Evolutionary conservation across 2,329 filamentous ascomycete genomes (phyloP), one percentile per base, ranked within the genome.

Genomic region (Celoporthe dispersa): DNA sequence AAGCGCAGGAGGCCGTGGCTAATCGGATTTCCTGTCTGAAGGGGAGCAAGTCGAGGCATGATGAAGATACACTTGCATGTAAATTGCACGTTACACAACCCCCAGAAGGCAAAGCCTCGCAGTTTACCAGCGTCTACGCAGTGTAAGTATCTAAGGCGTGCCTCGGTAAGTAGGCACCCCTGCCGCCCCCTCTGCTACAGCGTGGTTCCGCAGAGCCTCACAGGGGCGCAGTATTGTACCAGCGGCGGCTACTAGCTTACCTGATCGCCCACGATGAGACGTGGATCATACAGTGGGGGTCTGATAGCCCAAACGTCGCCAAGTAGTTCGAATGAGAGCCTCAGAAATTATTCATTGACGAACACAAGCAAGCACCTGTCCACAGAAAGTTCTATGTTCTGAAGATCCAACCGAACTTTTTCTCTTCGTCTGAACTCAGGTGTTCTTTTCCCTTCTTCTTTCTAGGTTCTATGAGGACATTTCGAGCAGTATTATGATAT

Each of bases 271-370:
- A 9, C 22, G 51, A 31, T 66, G 64, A 66, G 64, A 66, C 64
- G 64, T 22, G 55, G 31, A 51, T 35, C 31, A 66, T 51, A 66
- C 64, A 31, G 53, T 2, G n/a, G 11, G n/a, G 22, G 35, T 57
- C 53, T 66, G 64, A 41, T 66, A 35, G 25, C 51, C 64, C 53
- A 57, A 66, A 66, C 64, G n/a, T 57, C 44, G 44, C 41, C 33
- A 31, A 33, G 44, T 7, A 33, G 25, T 12, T 25, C 25, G 31
- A 37, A 9, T 7, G 12, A 9, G 41, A 48, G 41, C 3, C 41
- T 22, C 41, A 16, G 6, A 37, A 41, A 48, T 19, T 3, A 5
- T n/a, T 31, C 39, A 31, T 41, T 25, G 28, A 41, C 25, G 16
- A 51, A 22, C 39, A 48, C 19, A 31, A 6, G 25, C 19, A 31